Evolutionary conservation across 192 early-diverging fungal genomes (phyloP).

Genomic region (Physocladia obscura): DNA sequence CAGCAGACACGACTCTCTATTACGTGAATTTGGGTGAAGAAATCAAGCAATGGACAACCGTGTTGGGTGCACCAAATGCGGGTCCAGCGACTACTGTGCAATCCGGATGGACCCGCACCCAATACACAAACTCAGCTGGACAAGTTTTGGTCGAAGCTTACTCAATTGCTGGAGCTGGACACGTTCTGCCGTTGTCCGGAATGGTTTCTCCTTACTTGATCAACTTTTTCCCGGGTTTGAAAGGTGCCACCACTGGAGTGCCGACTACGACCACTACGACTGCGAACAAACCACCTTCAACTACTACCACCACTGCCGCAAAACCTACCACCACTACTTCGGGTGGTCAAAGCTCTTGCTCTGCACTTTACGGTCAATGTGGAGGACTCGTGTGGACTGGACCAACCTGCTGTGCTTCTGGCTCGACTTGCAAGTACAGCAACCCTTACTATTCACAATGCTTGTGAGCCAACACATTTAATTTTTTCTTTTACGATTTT

Average conservation of each 20-base stretch:
- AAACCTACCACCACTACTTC: neutral
- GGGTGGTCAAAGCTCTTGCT: neutral
- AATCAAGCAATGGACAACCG: constrained; percentile 18
- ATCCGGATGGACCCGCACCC: constrained; percentile 14
- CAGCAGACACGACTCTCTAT: neutral
- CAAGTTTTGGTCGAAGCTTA: constrained; percentile 9
- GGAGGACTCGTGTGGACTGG: constrained; percentile 14
- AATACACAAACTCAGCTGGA: constrained; percentile 5
- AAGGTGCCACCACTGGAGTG: neutral
- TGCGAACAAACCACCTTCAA: no score
- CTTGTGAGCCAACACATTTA: no score
- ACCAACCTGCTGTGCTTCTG: constrained; percentile 7
- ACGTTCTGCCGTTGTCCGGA: neutral
- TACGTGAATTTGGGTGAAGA: neutral
- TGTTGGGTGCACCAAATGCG: neutral
- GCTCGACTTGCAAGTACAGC: neutral
- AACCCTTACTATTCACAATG: constrained; percentile 8
- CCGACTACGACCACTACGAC: neutral
- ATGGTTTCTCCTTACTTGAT: constrained; percentile 1
- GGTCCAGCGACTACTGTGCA: neutral
- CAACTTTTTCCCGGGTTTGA: neutral
- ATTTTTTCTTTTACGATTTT: no score
- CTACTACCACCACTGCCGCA: neutral
- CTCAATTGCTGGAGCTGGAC: neutral
- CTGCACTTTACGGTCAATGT: constrained; percentile 7